Evolutionary conservation across 495 filamentous ascomycete species (phyloP), one percentile per base, ranked within the genome.

Genomic region (Beverwykella pulmonaria): DNA sequence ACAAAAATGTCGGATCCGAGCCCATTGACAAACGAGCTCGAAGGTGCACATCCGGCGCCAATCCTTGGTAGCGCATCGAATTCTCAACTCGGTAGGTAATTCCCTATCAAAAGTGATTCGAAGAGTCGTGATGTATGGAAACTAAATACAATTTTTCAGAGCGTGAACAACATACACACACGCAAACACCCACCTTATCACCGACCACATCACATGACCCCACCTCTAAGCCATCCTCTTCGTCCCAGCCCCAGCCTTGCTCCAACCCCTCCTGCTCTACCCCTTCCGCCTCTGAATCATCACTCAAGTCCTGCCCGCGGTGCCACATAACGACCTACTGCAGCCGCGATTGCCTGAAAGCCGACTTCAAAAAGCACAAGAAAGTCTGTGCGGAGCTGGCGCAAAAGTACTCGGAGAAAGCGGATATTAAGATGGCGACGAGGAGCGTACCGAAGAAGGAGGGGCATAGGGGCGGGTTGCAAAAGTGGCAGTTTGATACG

Each of bases 361-460:
- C 60, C 19, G 46, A 63, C 26, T 34, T 20, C 29, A 63, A 55
- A 23, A 53, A 47, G 36, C 60, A 63, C 49, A 63, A 63, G 30
- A 36, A 49, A 23, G 60, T 20, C 2, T 63, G 60, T 53, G 48
- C 47, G 23, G 17, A 26, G 15, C 29, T 36, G 10, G 60, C 60
- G 10, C 60, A 63, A 49, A 48, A 53, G 49, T 63, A 63, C 32
- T 22, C 53, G 25, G 53, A 63, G 49, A 53, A 15, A 7, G 46
- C 46, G 17, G 60, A 63, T 17, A 29, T 53, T 4, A 63, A 63
- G 60, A 63, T 63, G 60, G 60, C 60, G 32, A 39, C 46, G 10
- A 3, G 25, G 48, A 48, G 46, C 3, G 46, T 48, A 10, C 60
- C 60, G 49, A 55, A 55, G 22, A 32, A 17, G 15, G 50, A 32